Evolutionary conservation across 108 stramenopile species (phyloP), one percentile per base, ranked within the genome.

Genomic region (Skeletonema grethae): DNA sequence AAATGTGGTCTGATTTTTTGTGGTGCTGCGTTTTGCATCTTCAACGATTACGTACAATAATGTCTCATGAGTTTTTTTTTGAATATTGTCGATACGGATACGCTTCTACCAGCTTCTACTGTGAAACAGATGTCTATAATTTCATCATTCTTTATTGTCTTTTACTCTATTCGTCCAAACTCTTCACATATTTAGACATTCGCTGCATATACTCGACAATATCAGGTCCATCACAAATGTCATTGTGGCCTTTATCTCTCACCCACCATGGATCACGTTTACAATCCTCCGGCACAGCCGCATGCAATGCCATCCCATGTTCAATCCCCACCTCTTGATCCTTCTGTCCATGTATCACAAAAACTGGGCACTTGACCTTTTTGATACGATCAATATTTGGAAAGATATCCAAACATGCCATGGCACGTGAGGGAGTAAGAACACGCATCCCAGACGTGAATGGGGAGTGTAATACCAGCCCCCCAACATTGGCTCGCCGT

Each of bases 391-490:
- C 86, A 64, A 96, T 95, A 67, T 96, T 96, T 16, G 91, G 91
- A 63, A 91, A 96, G 28, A 94, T 91, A 64, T 96, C 96, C 1
- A 93, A 75, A 72, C 93, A 94, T 11, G 90, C 88, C 34, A 94
- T 38, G 1, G 82, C 76, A 20, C 92, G 88, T 20, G 34, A 50
- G 28, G 93, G 93, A 39, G 93, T 94, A 41, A 94, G 80, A 0
- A 96, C 96, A 9, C 96, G 78, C 91, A 96, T 92, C 9, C 92
- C 96, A 25, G 89, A 90, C 60, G 89, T 90, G 75, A 96, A 93
- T 4, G 96, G 88, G 46, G 81, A 83, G 68, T 96, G 93, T 72
- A 94, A 43, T 15, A 96, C 79, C 41, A 96, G 69, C 16, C 93
- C 95, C 16, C 91, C 95, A 18, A 93, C 73, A 38, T 85, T 73